These are phyloP conservation scores for Neonectria punicea DNA, from an alignment of 2,329 filamentous ascomycete genomes.

Conservation along the genomic window DNA sequence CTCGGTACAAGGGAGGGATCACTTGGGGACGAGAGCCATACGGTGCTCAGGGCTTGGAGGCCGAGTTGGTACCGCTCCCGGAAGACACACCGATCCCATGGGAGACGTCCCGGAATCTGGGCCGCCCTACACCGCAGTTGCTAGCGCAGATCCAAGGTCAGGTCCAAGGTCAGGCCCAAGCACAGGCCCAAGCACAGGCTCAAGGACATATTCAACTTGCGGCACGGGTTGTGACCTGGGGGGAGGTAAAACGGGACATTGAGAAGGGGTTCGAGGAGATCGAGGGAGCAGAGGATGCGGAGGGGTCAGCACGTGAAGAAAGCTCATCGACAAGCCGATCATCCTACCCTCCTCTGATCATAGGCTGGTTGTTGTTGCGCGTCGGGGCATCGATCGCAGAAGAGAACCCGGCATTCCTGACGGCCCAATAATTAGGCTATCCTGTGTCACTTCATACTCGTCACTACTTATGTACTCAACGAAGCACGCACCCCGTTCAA, in stretches of 20 bases:
- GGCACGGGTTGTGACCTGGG: slow-evolving; percentile 30
- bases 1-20: slow-evolving; percentile 41
- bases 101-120: slow-evolving; percentile 30
- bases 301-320: background rate
- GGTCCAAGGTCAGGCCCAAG: background rate
- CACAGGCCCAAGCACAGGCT: background rate
- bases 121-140: slow-evolving; percentile 5
- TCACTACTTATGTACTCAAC: no score
- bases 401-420: slow-evolving; percentile 18
- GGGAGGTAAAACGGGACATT: slow-evolving; percentile 31
- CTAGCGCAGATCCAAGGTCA: slow-evolving; percentile 12
- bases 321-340: slow-evolving; percentile 9
- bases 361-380: slow-evolving; percentile 38
- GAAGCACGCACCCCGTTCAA: background rate
- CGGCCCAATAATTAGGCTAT: slow-evolving; percentile 5
- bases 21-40: slow-evolving; percentile 44
- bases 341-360: slow-evolving; percentile 20
- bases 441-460: background rate
- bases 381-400: slow-evolving; percentile 21
- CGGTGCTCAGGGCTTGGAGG: slow-evolving; percentile 28
- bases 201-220: background rate
- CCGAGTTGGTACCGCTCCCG: slow-evolving; percentile 36
- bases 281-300: background rate
- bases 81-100: slow-evolving; percentile 38
- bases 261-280: slow-evolving; percentile 23